Conservation (phyloP, 2,329 filamentous ascomycete species). For the Exophiala aquamarina region DNA sequence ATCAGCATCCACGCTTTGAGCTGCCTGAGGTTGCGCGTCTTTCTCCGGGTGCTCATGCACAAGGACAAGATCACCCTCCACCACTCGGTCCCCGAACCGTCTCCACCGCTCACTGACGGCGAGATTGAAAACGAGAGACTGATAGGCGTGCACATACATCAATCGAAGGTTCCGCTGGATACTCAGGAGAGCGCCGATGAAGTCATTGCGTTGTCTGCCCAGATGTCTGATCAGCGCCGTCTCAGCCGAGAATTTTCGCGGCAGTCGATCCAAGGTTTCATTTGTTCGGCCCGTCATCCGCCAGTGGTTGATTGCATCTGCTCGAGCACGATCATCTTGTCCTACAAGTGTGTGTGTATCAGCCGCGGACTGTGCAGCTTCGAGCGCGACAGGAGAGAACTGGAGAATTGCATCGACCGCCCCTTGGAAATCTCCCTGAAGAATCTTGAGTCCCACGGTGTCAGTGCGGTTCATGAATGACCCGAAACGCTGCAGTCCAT, state of each 20-base stretch:
- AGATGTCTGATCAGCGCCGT: conserved; percentile 76
- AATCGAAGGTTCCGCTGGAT: conserved; percentile 80
- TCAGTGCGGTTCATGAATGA: conserved; percentile 86
- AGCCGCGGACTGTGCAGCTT: conserved; percentile 49
- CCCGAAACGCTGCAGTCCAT: conserved; percentile 94
- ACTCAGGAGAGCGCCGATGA: conserved; percentile 73
- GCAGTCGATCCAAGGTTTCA: conserved; percentile 67
- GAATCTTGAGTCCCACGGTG: conserved; percentile 76
- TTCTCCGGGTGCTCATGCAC: conserved; percentile 58
- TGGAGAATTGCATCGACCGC: conserved; percentile 76
- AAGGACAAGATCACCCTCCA: conserved; percentile 83
- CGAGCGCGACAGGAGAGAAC: conserved; percentile 65
- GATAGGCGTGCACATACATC: conserved; percentile 97
- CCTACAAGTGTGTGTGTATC: conserved; percentile 30
- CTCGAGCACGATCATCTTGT: conserved; percentile 73
- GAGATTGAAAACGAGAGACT: conserved; percentile 91
- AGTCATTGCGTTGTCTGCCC: conserved; percentile 61
- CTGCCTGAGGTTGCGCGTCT: conserved; percentile 27
- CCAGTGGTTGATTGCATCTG: conserved; percentile 76
- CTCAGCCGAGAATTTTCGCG: conserved; percentile 80
- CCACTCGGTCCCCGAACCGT: conserved; percentile 68
- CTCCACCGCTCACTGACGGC: conserved; percentile 79
- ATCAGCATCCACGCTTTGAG: conserved; percentile 51
- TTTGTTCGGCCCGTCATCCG: conserved; percentile 58
- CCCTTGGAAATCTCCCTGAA: conserved; percentile 76